Percentiles rank a stretch among this genome's conserved stretches.
phyloP scores from a whole-genome alignment of 306 rosid genomes.

The Castanea sativa region DNA sequence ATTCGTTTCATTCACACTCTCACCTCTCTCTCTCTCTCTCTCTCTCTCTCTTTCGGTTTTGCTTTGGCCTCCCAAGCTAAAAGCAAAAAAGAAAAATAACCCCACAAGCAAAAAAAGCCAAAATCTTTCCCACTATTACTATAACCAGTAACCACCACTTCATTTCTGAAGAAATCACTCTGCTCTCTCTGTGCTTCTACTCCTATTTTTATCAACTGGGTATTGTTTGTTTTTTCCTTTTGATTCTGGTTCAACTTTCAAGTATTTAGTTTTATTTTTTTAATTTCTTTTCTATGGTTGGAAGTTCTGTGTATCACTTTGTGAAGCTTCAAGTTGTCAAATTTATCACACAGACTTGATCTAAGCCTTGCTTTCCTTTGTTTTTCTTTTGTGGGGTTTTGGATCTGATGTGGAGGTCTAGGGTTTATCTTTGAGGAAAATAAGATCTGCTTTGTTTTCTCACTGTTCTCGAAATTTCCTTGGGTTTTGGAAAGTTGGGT shows the following conservation, averaged over 20 bases:
- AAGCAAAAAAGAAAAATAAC: neutral
- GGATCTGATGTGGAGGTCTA: constrained; percentile 45
- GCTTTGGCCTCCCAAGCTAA: neutral
- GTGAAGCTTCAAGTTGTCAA: neutral
- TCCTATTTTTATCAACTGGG: neutral
- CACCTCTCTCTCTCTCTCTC: neutral
- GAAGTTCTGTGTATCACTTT: neutral
- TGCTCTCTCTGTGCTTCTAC: neutral
- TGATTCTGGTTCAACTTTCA: neutral
- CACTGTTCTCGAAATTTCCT: constrained; percentile 34
- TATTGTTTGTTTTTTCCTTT: neutral
- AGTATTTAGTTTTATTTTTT: neutral
- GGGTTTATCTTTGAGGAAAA: constrained; percentile 38
- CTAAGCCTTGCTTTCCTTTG: constrained; percentile 22
- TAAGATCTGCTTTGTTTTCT: constrained; percentile 26
- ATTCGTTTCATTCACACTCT: constrained; percentile 20
- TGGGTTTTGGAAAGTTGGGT: constrained; percentile 35
- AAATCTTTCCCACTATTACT: neutral
- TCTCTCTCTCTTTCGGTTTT: neutral
- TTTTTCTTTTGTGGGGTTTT: constrained; percentile 17
- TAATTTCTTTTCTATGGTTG: neutral
- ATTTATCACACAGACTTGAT: constrained; percentile 16
- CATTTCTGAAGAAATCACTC: constrained; percentile 1
- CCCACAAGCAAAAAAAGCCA: neutral
- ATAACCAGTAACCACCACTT: neutral